Evolutionary conservation across 495 filamentous ascomycete genomes (phyloP).

Genomic region (Collariella sp.): DNA sequence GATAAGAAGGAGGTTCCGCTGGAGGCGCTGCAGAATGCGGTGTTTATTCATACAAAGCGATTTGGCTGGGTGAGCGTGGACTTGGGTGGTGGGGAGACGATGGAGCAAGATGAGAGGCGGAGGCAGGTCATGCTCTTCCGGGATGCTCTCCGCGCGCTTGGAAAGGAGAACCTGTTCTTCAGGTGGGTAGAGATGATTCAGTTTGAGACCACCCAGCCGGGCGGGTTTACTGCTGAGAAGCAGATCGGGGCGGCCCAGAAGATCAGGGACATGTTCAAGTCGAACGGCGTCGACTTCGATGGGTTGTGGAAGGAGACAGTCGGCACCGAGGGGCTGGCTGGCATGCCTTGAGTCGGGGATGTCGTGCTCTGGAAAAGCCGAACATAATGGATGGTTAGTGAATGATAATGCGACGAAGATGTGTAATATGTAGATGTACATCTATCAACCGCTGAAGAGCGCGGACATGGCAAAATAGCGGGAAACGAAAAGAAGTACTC

Average conservation of each 20-base stretch:
- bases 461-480: too few species aligned
- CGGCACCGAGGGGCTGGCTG: constrained; percentile 45
- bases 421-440: too few species aligned
- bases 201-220: constrained; percentile 65
- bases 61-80: constrained; percentile 59
- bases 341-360: constrained; percentile 11
- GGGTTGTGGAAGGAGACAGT: constrained; percentile 64
- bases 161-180: constrained; percentile 78
- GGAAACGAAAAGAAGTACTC: neutral
- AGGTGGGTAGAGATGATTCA: constrained; percentile 80
- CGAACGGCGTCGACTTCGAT: constrained; percentile 65
- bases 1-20: constrained; percentile 47
- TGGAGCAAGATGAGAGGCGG: constrained; percentile 44
- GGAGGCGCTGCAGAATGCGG: constrained; percentile 54
- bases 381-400: neutral
- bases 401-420: too few species aligned
- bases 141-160: constrained; percentile 57
- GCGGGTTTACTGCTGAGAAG: constrained; percentile 60
- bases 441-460: too few species aligned
- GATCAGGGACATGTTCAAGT: constrained; percentile 58
- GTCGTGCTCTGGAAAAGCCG: neutral
- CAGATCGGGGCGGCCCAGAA: constrained; percentile 55
- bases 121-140: constrained; percentile 62
- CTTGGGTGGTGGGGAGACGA: constrained; percentile 41
- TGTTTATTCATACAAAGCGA: constrained; percentile 55